Conservation (phyloP, 2,329 filamentous ascomycete genomes). For the Cyanodermella asteris region DNA sequence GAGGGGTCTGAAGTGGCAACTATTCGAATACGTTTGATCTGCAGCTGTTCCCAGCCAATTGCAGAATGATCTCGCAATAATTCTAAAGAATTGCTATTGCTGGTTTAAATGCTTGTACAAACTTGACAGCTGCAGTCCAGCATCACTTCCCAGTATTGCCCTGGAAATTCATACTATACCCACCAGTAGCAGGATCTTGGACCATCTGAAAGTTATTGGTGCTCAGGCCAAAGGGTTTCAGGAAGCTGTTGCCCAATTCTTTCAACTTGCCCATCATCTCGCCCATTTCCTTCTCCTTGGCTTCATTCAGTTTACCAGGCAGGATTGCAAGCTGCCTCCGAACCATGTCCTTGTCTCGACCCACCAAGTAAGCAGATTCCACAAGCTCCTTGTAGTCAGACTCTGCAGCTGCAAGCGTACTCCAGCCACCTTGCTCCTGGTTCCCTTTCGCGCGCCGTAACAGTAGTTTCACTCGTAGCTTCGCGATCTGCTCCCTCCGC, state of each 20-base stretch:
- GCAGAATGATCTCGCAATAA: too few relatives aligned
- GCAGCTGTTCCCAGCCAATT: too few relatives aligned
- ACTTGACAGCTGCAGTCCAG: too few relatives aligned
- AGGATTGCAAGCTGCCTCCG: conserved; percentile 41
- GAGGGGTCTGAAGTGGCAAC: too few relatives aligned
- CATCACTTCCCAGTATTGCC: too few relatives aligned
- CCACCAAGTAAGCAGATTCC: conserved; percentile 33
- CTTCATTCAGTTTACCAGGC: conserved; percentile 47
- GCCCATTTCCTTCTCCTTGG: conserved; percentile 68
- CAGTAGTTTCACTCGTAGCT: conserved; percentile 64
- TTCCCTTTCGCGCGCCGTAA: conserved; percentile 57
- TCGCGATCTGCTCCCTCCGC: conserved; percentile 40
- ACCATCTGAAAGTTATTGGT: conserved; percentile 91
- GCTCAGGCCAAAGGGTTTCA: conserved; percentile 82
- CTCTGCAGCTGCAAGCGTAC: conserved; percentile 54
- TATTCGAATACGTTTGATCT: too few relatives aligned
- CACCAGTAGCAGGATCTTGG: conserved; percentile 72
- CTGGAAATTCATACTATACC: conserved; percentile 82
- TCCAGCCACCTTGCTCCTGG: conserved; percentile 54
- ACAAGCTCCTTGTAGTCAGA: conserved; percentile 58
- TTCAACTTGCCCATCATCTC: conserved; percentile 98
- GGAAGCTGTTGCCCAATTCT: conserved; percentile 68
- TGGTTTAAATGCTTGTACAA: too few relatives aligned
- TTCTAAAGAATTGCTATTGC: too few relatives aligned
- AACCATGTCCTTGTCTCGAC: conserved; percentile 46